Conservation (phyloP, 2,329 filamentous ascomycete genomes). For the Immersiporthe knoxdaviesiana region DNA sequence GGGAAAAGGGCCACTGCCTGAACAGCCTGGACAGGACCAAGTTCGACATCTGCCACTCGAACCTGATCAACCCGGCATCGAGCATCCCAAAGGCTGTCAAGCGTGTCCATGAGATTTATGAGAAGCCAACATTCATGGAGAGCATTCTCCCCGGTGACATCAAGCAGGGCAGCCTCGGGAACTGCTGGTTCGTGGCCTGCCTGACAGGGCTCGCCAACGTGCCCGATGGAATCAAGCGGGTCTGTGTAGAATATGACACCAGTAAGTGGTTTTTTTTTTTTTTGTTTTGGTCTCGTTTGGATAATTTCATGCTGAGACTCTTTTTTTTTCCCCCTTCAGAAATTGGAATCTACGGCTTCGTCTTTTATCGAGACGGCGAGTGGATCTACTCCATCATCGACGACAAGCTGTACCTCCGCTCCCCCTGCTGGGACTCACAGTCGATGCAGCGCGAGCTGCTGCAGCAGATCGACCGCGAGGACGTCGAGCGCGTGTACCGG, state of each 20-base stretch:
- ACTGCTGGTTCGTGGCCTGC: constrained; percentile 83
- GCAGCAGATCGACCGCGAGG: constrained; percentile 74
- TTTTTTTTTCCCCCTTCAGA: no score
- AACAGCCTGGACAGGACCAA: constrained; percentile 56
- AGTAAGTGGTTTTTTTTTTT: constrained; percentile 44
- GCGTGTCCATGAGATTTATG: constrained; percentile 73
- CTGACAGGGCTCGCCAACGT: constrained; percentile 78
- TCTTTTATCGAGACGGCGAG: constrained; percentile 85
- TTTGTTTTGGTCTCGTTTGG: constrained; percentile 26
- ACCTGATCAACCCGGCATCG: constrained; percentile 50
- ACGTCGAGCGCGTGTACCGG: constrained; percentile 66
- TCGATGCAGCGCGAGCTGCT: constrained; percentile 72
- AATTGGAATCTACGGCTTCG: constrained; percentile 87
- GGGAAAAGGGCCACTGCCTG: constrained; percentile 59
- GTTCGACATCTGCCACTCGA: constrained; percentile 55
- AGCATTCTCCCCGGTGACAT: constrained; percentile 73
- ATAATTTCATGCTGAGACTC: no score
- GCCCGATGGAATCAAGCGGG: constrained; percentile 67
- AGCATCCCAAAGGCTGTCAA: constrained; percentile 74
- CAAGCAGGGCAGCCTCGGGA: constrained; percentile 76
- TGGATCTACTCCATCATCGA: constrained; percentile 93
- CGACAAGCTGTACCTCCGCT: constrained; percentile 84
- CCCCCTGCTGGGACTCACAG: constrained; percentile 79
- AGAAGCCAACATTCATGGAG: constrained; percentile 69
- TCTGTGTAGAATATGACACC: constrained; percentile 76